These are phyloP conservation scores for Pholiota adiposa DNA, from an alignment of 1,284 basidiomycete species.

Conservation along the genomic window DNA sequence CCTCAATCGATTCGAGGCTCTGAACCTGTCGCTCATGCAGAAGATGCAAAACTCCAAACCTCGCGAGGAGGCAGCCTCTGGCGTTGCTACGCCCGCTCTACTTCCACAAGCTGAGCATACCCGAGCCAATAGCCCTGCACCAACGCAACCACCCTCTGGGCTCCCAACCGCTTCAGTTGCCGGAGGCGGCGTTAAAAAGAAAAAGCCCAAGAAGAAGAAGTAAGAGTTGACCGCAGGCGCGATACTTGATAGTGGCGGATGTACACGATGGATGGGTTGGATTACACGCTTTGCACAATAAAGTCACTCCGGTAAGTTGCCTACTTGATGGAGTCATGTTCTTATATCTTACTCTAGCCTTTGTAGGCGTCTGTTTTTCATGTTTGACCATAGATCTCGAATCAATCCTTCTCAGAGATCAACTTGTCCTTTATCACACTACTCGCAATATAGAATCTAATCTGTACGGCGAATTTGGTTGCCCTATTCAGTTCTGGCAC, in stretches of 20 bases:
- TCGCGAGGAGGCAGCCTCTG: conserved; percentile 20
- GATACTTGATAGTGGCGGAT: conserved; percentile 1
- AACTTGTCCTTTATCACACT: not conserved
- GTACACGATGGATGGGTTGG: not conserved
- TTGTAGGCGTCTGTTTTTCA: conserved; percentile 1
- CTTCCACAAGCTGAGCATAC: conserved; percentile 23
- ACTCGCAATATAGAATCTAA: not conserved
- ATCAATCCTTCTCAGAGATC: not conserved
- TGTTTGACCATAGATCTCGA: conserved; percentile 11
- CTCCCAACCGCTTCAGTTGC: conserved; percentile 30
- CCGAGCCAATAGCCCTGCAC: conserved; percentile 26
- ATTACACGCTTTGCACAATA: not conserved
- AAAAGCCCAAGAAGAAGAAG: conserved; percentile 50
- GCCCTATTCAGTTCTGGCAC: no score
- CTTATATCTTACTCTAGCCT: not conserved
- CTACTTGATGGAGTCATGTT: not conserved
- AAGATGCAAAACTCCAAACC: conserved; percentile 73
- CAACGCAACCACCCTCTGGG: conserved; percentile 25
- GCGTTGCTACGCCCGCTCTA: conserved; percentile 21
- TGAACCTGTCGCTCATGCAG: conserved; percentile 83
- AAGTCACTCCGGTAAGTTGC: conserved; percentile 7
- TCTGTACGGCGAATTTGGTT: no score
- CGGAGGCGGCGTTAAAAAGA: conserved; percentile 45
- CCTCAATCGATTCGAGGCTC: conserved; percentile 91
- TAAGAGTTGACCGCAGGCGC: conserved; percentile 14